These are phyloP conservation scores for Saccharomyces pastorianus DNA, from an alignment of 1,139 yeast genomes.

Conservation along the genomic window DNA sequence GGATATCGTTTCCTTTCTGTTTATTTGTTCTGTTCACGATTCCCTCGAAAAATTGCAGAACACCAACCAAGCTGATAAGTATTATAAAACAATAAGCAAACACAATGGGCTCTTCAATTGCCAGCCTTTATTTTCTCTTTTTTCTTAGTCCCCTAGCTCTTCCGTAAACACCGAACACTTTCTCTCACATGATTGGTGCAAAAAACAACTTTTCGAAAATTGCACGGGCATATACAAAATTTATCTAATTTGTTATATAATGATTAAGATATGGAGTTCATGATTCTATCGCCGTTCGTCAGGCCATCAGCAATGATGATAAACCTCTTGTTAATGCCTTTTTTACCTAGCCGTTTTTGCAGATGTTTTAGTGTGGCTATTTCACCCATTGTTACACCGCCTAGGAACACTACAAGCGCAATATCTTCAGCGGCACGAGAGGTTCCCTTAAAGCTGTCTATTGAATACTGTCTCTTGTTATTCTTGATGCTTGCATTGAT, in stretches of 20 bases:
- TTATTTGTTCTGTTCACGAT: neutral
- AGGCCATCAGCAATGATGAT: constrained; percentile 27
- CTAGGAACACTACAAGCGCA: constrained; percentile 25
- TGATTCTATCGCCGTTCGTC: constrained; percentile 4
- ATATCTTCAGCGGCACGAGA: constrained; percentile 9
- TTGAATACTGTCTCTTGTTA: neutral
- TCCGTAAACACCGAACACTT: neutral
- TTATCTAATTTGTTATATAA: neutral
- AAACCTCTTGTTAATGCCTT: constrained; percentile 24
- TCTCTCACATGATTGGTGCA: neutral
- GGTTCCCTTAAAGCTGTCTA: neutral
- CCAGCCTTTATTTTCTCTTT: neutral
- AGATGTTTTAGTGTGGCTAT: constrained; percentile 25
- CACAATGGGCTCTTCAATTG: neutral
- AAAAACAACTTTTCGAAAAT: neutral
- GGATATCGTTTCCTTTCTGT: neutral
- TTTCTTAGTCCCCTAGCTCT: neutral
- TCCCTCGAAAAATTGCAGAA: neutral
- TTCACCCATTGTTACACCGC: constrained; percentile 32
- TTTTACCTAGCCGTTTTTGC: constrained; percentile 17
- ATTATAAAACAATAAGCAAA: neutral
- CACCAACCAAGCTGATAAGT: neutral
- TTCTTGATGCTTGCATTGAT: neutral
- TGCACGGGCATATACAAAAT: neutral
- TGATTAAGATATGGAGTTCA: neutral